Evolutionary conservation across 2,329 filamentous ascomycete species (phyloP), one percentile per base, ranked within the genome.

Genomic region (Incumbomyces delicatus): DNA sequence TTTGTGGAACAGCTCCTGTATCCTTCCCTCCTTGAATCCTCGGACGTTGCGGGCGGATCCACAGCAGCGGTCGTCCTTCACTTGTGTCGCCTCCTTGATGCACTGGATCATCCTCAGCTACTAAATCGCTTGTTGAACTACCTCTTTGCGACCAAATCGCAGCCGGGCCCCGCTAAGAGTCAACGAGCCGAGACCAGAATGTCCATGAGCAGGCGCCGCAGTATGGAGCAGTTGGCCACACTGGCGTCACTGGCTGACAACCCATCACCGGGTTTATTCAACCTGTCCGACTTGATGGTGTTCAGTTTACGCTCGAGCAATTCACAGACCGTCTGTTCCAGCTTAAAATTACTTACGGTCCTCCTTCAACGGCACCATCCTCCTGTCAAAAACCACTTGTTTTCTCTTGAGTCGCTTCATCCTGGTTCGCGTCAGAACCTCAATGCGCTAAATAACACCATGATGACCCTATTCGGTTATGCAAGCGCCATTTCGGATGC

Each of bases 1-100:
- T 98, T 98, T 63, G 71, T 98, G 44, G 87, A 95, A 64, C 92
- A 98, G 64, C 71, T 98, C 58, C 69, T 98, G 79, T 96, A 98
- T 62, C 92, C 92, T 1, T 98, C 94, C 1, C 73, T 98, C 29
- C 75, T 98, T 12, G 90, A 98, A 65, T 98, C 92, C 8, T 96
- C 92, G 1, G 92, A 98, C 67, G 85, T 94, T 33, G 90, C 96
- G 65, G 92, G 90, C 54, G 92, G 92, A 45, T 98, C 92, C 6
- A 95, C 92, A 1, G 88, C 96, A 17, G 92, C 92, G 2, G 92
- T 98, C 11, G 73, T 96, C 52, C 95, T 89, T 1, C 96, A 98
- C 63, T 74, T 98, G 31, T 83, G 85, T 48, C 83, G 86, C 35
- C 94, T 96, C 46, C 75, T 98, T 5, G 89, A 95, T 62, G 85